Base-by-base conservation (phyloP, 495 filamentous ascomycete genomes). In the Chaetomium tenue region DNA sequence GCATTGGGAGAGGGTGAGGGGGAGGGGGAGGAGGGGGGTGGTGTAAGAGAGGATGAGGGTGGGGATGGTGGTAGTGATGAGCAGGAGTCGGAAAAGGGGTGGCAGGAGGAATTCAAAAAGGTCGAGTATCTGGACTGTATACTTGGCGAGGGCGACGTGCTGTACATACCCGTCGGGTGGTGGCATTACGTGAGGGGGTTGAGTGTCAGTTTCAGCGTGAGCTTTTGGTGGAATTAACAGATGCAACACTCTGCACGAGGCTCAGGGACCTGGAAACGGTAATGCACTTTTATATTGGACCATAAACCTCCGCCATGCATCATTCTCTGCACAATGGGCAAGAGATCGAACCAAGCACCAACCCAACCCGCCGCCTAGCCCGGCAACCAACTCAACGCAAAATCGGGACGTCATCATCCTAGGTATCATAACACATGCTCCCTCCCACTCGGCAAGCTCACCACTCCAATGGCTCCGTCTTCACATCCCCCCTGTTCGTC, bases 111-210 rank as follows among this genome's bases (percentile, higher is more conserved):
- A 4, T 85, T 87, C 74, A 79, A 82, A 12, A 73, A 76, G 13
- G 84, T 90, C 12, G 77, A 80, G 58, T 97, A 89, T 76, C 75
- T 92, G 15, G 94, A 98, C 71, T 88, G 85, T 18, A 84, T 98
- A 0, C 74, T 98, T 25, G 84, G 82, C 40, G 87, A 87, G 30
- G 94, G 93, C 0, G 92, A 98, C 63, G 89, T 85, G 68, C 73
- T 99, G 64, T 96, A 96, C 78, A 92, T 99, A 59, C 94, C 94
- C 5, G 81, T 90, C 4, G 94, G 93, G 22, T 99, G 94, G 94
- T 99, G 94, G 94, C 94, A 99, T 80, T 98, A 97, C 82, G 91
- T 99, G 6, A 81, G 89, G 66, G 91, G 91, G 42, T 70, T 97
- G 73, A 90, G 83, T 60, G 88, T 88, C 40, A 96, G 94, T 65